Conservation (phyloP, 108 stramenopile species). For the Phaeodactylum tricornutum region DNA sequence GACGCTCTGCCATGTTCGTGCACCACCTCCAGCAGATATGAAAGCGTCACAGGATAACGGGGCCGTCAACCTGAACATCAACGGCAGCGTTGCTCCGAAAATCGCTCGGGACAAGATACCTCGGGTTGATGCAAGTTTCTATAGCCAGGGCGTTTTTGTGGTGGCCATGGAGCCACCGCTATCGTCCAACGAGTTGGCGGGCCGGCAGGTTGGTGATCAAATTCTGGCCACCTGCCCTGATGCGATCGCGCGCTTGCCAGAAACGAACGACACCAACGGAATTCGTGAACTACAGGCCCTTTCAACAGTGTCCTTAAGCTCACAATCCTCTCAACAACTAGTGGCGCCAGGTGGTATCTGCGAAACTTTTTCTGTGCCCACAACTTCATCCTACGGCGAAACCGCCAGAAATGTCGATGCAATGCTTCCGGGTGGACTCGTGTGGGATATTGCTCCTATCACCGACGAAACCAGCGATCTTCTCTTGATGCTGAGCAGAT, state of each 20-base stretch:
- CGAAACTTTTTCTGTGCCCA: conserved; percentile 60
- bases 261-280: conserved; percentile 10
- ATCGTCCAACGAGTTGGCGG: neutral
- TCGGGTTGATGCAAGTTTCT: conserved; percentile 42
- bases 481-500: conserved; percentile 44
- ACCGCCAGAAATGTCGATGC: conserved; percentile 10
- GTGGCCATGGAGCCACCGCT: conserved; percentile 53
- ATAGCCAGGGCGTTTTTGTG: conserved; percentile 45
- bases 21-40: conserved; percentile 49
- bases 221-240: conserved; percentile 54
- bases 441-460: conserved; percentile 51
- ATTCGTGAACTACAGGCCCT: too few relatives aligned
- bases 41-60: too few relatives aligned
- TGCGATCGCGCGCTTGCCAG: conserved; percentile 21
- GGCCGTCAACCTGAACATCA: too few relatives aligned
- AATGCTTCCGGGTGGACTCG: conserved; percentile 60
- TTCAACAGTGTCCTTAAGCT: too few relatives aligned
- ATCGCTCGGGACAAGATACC: conserved; percentile 15
- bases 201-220: conserved; percentile 12
- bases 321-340: too few relatives aligned
- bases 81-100: neutral
- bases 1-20: conserved; percentile 71
- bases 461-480: conserved; percentile 11
- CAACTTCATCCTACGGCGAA: conserved; percentile 9
- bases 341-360: conserved; percentile 52